These are phyloP conservation scores for Trypanosoma boissoni DNA, from an alignment of 208 protist genomes.

Conservation along the genomic window DNA sequence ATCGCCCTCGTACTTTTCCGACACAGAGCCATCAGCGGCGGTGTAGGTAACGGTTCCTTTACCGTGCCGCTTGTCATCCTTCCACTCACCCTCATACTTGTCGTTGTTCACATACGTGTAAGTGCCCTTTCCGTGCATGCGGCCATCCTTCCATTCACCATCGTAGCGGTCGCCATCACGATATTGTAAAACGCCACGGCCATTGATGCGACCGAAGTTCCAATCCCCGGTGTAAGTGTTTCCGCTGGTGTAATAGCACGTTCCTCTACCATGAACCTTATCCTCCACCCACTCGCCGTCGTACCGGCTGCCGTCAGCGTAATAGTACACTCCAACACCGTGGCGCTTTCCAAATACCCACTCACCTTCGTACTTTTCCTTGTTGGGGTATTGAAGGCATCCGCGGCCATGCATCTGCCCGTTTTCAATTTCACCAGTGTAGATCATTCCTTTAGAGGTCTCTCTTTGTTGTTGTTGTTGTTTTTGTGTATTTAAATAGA, in stretches of 20 bases:
- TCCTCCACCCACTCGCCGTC: constrained; percentile 94
- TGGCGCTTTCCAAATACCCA: constrained; percentile 94
- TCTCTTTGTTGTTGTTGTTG: neutral
- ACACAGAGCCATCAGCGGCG: constrained; percentile 88
- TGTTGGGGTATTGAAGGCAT: constrained; percentile 93
- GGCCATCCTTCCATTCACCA: constrained; percentile 92
- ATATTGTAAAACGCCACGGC: constrained; percentile 84
- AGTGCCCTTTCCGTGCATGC: constrained; percentile 90
- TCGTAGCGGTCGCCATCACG: constrained; percentile 92
- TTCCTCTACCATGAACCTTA: constrained; percentile 93
- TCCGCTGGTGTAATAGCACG: constrained; percentile 88
- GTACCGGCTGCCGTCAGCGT: constrained; percentile 91
- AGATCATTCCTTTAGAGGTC: constrained; percentile 80
- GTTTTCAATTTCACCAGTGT: constrained; percentile 95
- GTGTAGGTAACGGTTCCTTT: constrained; percentile 90
- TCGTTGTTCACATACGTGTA: constrained; percentile 91
- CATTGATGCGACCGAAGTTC: constrained; percentile 91
- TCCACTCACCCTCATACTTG: constrained; percentile 93
- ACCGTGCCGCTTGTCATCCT: constrained; percentile 91
- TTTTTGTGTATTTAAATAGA: neutral
- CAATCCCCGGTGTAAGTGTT: constrained; percentile 90
- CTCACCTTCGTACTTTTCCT: constrained; percentile 93
- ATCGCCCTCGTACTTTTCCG: constrained; percentile 93
- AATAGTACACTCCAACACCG: constrained; percentile 90
- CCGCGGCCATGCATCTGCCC: constrained; percentile 95